Evolutionary conservation across 495 filamentous ascomycete genomes (phyloP).

Genomic region (Penicillium nucicola): DNA sequence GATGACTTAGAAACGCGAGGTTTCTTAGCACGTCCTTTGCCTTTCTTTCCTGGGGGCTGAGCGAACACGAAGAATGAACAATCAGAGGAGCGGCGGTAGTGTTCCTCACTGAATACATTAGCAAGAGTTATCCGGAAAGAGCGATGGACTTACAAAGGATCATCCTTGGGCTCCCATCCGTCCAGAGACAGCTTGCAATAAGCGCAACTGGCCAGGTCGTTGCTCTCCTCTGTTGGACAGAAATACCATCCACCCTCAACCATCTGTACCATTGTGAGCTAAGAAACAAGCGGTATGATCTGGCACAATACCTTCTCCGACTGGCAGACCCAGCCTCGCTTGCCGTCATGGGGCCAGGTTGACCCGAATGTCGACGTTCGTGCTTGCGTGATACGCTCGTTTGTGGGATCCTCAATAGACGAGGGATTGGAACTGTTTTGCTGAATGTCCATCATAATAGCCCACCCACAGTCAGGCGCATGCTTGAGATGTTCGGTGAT

Average conservation of each 20-base stretch:
- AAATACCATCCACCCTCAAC: slow-evolving; percentile 91
- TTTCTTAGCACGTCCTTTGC: slow-evolving; percentile 51
- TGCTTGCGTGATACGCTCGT: slow-evolving; percentile 66
- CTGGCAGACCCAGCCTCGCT: slow-evolving; percentile 85
- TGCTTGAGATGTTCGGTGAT: slow-evolving; percentile 81
- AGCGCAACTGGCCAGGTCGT: slow-evolving; percentile 81
- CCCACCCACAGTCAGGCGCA: slow-evolving; percentile 81
- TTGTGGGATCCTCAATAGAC: slow-evolving; percentile 67
- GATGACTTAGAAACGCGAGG: slow-evolving; percentile 62
- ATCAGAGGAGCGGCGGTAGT: slow-evolving; percentile 69
- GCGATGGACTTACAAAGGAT: slow-evolving; percentile 65
- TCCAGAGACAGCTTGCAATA: slow-evolving; percentile 86
- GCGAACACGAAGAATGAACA: slow-evolving; percentile 77
- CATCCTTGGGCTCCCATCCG: slow-evolving; percentile 88
- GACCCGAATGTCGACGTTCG: slow-evolving; percentile 72
- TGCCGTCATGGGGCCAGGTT: slow-evolving; percentile 84
- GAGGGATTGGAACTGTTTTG: slow-evolving; percentile 59
- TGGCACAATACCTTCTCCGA: slow-evolving; percentile 64
- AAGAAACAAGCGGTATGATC: slow-evolving; percentile 7
- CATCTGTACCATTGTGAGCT: slow-evolving; percentile 55
- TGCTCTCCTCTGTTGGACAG: slow-evolving; percentile 72
- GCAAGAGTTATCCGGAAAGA: slow-evolving; percentile 23
- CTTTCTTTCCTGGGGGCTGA: slow-evolving; percentile 37
- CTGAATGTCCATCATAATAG: slow-evolving; percentile 71
- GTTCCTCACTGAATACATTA: slow-evolving; percentile 67